Percentiles rank a stretch among this genome's conserved stretches.
Evolutionary conservation across 129 eudicot genomes (phyloP).

Genomic region (sunflower (Helianthus annuus)): DNA sequence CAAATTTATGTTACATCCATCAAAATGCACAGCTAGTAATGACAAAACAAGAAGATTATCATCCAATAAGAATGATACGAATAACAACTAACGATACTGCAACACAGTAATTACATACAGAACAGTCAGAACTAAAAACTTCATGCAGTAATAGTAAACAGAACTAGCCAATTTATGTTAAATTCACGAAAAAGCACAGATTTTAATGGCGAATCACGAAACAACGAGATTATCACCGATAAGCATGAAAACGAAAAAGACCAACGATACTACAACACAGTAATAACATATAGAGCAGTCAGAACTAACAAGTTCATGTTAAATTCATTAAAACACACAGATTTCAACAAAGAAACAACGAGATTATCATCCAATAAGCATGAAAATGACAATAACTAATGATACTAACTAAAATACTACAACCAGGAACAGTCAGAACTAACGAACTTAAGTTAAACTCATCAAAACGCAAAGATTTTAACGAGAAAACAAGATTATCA

Average conservation of each 20-base stretch:
- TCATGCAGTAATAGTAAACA: not conserved
- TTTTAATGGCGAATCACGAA: too few species aligned
- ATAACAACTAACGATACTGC: conserved; percentile 53
- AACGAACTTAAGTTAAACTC: not conserved
- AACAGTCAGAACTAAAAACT: conserved; percentile 9
- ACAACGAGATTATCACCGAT: too few species aligned
- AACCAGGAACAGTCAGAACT: conserved; percentile 8
- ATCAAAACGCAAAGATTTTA: not conserved
- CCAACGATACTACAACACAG: too few species aligned
- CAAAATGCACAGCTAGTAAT: not conserved
- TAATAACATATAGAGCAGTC: not conserved
- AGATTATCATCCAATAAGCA: not conserved
- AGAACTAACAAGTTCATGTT: not conserved
- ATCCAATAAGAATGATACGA: not conserved
- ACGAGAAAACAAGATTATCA: not conserved
- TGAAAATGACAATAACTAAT: conserved; percentile 20
- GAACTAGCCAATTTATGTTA: too few species aligned
- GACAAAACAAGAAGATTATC: not conserved
- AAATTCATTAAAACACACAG: not conserved
- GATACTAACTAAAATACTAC: conserved; percentile 52
- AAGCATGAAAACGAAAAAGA: too few species aligned
- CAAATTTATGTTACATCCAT: not conserved
- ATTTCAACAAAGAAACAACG: not conserved
- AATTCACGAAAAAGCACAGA: too few species aligned
- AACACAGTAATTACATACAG: not conserved